Evolutionary conservation across 371 early-diverging fungal species (phyloP), one percentile per base, ranked within the genome.

Genomic region (Choanephora cucurbitarum): DNA sequence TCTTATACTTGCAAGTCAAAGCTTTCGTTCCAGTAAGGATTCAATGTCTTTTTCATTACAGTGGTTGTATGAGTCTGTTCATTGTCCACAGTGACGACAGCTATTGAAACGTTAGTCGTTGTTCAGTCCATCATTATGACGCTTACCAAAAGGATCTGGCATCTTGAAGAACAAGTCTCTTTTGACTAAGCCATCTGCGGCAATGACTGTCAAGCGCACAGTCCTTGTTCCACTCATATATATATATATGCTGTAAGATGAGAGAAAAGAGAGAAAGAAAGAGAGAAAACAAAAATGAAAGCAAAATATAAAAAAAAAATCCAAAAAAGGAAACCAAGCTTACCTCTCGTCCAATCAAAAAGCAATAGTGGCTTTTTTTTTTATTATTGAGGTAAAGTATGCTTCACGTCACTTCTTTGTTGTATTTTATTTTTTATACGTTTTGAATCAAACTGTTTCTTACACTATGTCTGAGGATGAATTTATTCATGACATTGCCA

Each of bases 101-200:
- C 95, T 80, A n/a, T n/a, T n/a, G n/a, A n/a, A n/a, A n/a, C n/a
- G n/a, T n/a, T n/a, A n/a, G n/a, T n/a, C n/a, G n/a, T n/a, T n/a
- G n/a, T n/a, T 21, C 83, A 82, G 83, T 62, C 19, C 44, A 24
- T 46, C 11, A 52, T 32, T 52, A 45, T 10, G 10, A 15, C 17
- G 3, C 82, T 80, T 89, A 93, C 94, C 88, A 64, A 72, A 78
- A 48, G 77, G 77, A 64, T 74, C 73, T 24, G 73, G 79, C 51
- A 75, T 44, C 51, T 78, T 78, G 53, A 78, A 78, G 63, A 94
- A 93, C 10, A 95, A 75, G 71, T 97, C 95, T 48, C 91, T 88
- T 74, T 94, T 95, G 69, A 86, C 81, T 43, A 95, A 85, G 23
- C 93, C 90, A 77, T 94, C 93, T 7, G 95, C 95, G 22, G 94